Base-by-base conservation (phyloP, 2,329 filamentous ascomycete species). In the Clarireedia homoeocarpa region DNA sequence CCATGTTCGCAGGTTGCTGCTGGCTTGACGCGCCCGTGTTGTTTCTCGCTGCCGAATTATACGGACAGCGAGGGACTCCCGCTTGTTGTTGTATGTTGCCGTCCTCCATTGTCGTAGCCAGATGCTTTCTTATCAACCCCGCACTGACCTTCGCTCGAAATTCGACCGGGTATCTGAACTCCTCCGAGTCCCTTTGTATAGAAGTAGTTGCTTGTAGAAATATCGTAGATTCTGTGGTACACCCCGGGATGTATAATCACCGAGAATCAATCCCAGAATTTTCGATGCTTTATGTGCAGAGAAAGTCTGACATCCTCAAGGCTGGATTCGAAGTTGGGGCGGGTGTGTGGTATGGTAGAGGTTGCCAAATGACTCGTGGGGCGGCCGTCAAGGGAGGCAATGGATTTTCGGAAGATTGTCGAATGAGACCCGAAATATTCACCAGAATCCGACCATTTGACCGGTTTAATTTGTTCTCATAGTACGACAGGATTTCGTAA, bases 91-190 rank as follows among this genome's bases (percentile, higher is more conserved):
- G 38, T n/a, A 47, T 34, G 36, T 50, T 48, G 39, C 34, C 36
- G 27, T 50, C 46, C 14, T 51, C 47, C 47, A 51, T 55, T 23
- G 47, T 51, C 24, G 39, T 34, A 44, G 30, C 34, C 26, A 50
- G 39, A 6, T 40, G 24, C 48, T 48, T 20, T 42, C 52, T 55
- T 55, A 55, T 55, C 47, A 24, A 51, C 47, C 46, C 53, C 53
- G 47, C 53, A 55, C 53, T 55, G 53, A 45, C 27, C 14, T 38
- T 38, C 27, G 38, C 49, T 26, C 6, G 20, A 27, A 50, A 51
- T 4, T 51, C 53, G 15, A 45, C 34, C 24, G 14, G 14, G 45
- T 24, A 36, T 36, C 38, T 27, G 26, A 44, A 36, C 26, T 47
- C 23, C 44, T 2, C 6, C 6, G 12, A 20, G 12, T 46, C 42